A percentile compares a stretch with the other conserved stretches of the same genome.
Evolutionary conservation across 176 grass and related monocot genomes (phyloP).

Genomic region (Rhynchospora pubera): DNA sequence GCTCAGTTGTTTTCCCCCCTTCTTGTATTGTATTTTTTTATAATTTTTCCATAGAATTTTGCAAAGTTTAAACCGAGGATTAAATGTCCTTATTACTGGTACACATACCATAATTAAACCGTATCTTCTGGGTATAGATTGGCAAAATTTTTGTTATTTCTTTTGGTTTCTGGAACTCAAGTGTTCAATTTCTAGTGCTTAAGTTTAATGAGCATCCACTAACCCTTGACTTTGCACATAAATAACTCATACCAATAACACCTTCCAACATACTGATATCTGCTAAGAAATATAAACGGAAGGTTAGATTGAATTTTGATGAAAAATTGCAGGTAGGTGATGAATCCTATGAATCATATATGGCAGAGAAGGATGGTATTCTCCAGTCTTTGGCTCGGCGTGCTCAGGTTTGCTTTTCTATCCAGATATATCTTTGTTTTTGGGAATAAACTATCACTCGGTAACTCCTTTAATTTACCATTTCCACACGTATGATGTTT

Average conservation of each 20-base stretch:
- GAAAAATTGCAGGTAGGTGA: constrained; percentile 55
- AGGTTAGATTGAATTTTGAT: background rate
- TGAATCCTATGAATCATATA: constrained; percentile 86
- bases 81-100: background rate
- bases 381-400: constrained; percentile 75
- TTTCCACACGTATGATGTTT: background rate
- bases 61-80: background rate
- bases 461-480: background rate
- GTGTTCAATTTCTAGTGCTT: background rate
- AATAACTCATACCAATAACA: background rate
- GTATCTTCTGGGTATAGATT: background rate
- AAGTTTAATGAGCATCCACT: background rate
- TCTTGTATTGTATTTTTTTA: background rate
- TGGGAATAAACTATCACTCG: background rate
- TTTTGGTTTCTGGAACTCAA: background rate
- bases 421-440: background rate
- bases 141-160: background rate
- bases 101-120: background rate
- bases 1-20: background rate
- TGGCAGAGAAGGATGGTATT: constrained; percentile 72
- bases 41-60: background rate
- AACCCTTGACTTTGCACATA: background rate
- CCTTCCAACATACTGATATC: background rate
- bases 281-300: background rate
- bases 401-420: constrained; percentile 50